phyloP scores from a whole-genome alignment of 305 asterid species.

The Withania somnifera region DNA sequence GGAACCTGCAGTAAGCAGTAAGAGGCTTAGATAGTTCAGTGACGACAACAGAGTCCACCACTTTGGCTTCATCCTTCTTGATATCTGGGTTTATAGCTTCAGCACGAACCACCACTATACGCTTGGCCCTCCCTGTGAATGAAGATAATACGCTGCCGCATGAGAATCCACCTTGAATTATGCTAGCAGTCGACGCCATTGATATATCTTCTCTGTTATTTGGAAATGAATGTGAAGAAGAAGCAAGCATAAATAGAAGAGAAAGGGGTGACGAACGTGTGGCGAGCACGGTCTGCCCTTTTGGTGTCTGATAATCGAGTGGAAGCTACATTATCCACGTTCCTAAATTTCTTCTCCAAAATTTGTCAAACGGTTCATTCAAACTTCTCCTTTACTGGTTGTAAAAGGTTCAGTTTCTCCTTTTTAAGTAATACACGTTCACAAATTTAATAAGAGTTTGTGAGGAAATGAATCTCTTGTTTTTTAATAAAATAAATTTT shows the following conservation, averaged over 20 bases:
- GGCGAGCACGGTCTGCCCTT: slow-evolving; percentile 36
- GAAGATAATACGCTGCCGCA: slow-evolving; percentile 17
- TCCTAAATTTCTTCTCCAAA: background rate
- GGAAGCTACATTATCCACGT: background rate
- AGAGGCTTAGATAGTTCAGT: slow-evolving; percentile 69
- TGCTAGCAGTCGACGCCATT: slow-evolving; percentile 42
- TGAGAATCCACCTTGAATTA: slow-evolving; percentile 14
- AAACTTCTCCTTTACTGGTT: too few relatives aligned
- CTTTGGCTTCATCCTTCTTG: slow-evolving; percentile 72
- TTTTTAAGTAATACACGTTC: too few relatives aligned
- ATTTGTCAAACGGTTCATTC: too few relatives aligned
- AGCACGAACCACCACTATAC: slow-evolving; percentile 62
- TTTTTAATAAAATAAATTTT: too few relatives aligned
- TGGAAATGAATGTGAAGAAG: background rate
- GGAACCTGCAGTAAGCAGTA: slow-evolving; percentile 87
- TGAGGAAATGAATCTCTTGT: too few relatives aligned
- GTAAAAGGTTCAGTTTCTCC: too few relatives aligned
- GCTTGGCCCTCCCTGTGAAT: slow-evolving; percentile 20
- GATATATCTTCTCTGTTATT: background rate
- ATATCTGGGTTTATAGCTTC: slow-evolving; percentile 63
- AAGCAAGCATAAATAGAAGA: background rate
- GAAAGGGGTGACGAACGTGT: slow-evolving; percentile 22
- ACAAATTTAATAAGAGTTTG: too few relatives aligned
- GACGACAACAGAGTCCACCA: slow-evolving; percentile 63
- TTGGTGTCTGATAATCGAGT: background rate